A percentile compares a stretch with the other conserved stretches of the same genome.
These are phyloP conservation scores for Xylaria sp. DNA, from an alignment of 2,329 filamentous ascomycete genomes.

Conservation along the genomic window DNA sequence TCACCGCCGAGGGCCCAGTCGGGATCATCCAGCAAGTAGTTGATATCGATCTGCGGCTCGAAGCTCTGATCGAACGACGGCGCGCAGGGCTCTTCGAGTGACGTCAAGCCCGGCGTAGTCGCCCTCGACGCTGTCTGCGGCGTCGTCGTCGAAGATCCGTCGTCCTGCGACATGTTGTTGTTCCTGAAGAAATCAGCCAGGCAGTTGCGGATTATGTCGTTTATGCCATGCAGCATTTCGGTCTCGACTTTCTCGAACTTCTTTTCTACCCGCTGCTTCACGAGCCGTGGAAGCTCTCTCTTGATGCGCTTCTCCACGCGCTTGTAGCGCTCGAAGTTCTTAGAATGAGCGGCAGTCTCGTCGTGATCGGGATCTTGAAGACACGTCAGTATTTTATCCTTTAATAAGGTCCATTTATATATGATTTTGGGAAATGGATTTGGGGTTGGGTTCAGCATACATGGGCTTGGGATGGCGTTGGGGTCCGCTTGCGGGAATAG, in stretches of 20 bases:
- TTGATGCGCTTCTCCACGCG: constrained; percentile 44
- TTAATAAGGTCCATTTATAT: neutral
- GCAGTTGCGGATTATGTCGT: constrained; percentile 45
- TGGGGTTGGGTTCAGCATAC: constrained; percentile 38
- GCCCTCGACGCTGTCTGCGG: constrained; percentile 41
- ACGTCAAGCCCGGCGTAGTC: constrained; percentile 31
- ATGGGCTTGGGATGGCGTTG: constrained; percentile 47
- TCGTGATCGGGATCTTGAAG: constrained; percentile 43
- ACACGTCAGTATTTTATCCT: constrained; percentile 31
- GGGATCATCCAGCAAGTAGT: constrained; percentile 36
- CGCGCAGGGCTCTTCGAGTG: constrained; percentile 18
- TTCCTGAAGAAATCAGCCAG: constrained; percentile 45
- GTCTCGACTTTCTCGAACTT: constrained; percentile 45
- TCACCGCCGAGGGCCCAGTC: constrained; percentile 10
- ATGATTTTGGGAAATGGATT: neutral
- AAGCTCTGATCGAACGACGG: constrained; percentile 19
- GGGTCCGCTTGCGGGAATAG: constrained; percentile 47
- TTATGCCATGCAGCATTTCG: constrained; percentile 43
- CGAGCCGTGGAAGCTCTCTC: constrained; percentile 45
- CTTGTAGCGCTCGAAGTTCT: constrained; percentile 40
- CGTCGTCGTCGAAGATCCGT: constrained; percentile 40
- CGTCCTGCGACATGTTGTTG: constrained; percentile 38
- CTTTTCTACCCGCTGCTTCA: constrained; percentile 45
- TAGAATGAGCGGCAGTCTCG: constrained; percentile 39
- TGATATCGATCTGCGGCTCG: constrained; percentile 37